Evolutionary conservation across 1,284 basidiomycete genomes (phyloP), one percentile per base, ranked within the genome.

Genomic region (Peniophora sp.): DNA sequence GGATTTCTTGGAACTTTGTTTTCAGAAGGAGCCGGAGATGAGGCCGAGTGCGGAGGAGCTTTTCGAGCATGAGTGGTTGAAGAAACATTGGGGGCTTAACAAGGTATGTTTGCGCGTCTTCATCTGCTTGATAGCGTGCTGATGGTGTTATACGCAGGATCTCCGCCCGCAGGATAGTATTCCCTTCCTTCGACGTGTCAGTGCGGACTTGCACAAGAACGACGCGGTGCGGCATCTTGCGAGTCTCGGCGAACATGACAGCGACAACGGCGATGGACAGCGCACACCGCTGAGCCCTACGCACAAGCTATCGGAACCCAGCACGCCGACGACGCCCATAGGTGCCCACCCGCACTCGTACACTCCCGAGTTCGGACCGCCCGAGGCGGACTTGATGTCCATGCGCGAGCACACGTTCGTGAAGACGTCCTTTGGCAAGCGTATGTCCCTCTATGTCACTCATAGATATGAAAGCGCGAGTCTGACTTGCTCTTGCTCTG

Each of bases 41-140:
- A 80, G 94, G 11, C 95, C 94, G 0, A 82, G 79, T 54, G 95
- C 94, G 0, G 87, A 87, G 52, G 65, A 77, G 50, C 78, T 97
- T 2, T 95, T 88, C 64, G 89, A 94, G 62, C 94, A 97, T 67
- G 77, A 81, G 6, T 97, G 95, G 95, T 71, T 97, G 45, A 85
- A 84, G 66, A 79, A 79, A 58, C 85, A 84, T 53, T 92, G 88
- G 77, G 81, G 78, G 25, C 77, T 79, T 22, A 74, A 86, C 61
- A 85, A 90, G 73, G 90, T 89, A 61, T 53, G 70, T 60, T 17
- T 16, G 45, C 24, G 19, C 11, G 45, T 53, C 36, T n/a, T 36
- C 23, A 9, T 46, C 22, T 17, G 27, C 35, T 14, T 44, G 47
- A 25, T n/a, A n/a, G n/a, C n/a, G n/a, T n/a, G n/a, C n/a, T n/a